A percentile compares a stretch with the other conserved stretches of the same genome.
Conservation (phyloP, 768 basidiomycete genomes). For the Asterophora parasitica region DNA sequence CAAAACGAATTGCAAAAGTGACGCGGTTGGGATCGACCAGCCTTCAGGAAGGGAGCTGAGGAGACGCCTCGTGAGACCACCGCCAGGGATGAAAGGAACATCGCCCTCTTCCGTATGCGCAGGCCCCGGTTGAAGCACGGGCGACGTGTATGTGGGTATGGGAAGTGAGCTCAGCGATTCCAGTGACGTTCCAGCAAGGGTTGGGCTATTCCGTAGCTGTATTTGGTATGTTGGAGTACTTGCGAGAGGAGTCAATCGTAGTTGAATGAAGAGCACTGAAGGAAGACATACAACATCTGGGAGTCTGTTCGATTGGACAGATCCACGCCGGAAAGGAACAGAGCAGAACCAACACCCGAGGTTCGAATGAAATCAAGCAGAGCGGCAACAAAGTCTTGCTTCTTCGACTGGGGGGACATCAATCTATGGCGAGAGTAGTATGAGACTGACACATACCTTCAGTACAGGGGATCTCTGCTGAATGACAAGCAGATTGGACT, state of each 20-base stretch:
- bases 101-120: constrained; percentile 19
- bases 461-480: constrained; percentile 80
- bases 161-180: constrained; percentile 40
- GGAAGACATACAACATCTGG: constrained; percentile 64
- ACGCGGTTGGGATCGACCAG: constrained; percentile 51
- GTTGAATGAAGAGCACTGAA: neutral
- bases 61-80: constrained; percentile 66
- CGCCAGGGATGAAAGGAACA: constrained; percentile 75
- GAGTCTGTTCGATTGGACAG: constrained; percentile 66
- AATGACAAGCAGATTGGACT: constrained; percentile 49
- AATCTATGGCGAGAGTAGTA: neutral
- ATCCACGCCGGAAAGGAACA: constrained; percentile 76
- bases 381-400: constrained; percentile 58
- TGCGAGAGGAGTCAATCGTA: neutral
- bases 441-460: constrained; percentile 43
- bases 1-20: constrained; percentile 69
- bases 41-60: constrained; percentile 48
- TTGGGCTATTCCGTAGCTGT: constrained; percentile 36
- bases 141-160: constrained; percentile 51
- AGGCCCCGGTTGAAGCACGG: constrained; percentile 32
- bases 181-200: constrained; percentile 41
- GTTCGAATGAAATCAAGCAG: constrained; percentile 53
- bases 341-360: constrained; percentile 44
- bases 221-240: constrained; percentile 69
- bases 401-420: constrained; percentile 44